Conservation (phyloP, 371 early-diverging fungal species). For the Mortierella sp. region DNA sequence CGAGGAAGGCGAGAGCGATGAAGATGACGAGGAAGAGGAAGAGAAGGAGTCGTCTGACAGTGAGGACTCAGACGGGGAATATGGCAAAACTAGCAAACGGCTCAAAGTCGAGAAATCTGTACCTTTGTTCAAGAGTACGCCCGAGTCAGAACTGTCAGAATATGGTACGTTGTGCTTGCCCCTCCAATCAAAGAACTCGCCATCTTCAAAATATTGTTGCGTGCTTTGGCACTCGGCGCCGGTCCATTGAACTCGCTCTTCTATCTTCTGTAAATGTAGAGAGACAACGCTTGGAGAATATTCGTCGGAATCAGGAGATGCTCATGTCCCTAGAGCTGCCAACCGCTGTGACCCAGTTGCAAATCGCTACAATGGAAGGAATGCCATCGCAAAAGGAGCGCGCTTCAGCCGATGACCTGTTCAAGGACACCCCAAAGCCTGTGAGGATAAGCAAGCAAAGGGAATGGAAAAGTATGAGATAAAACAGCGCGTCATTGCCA, state of each 20-base stretch:
- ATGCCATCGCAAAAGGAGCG: neutral
- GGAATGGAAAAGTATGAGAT: neutral
- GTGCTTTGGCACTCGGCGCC: neutral
- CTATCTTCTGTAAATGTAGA: conserved; percentile 53
- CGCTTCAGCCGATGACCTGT: neutral
- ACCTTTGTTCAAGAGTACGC: neutral
- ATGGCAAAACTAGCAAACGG: neutral
- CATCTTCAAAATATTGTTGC: no score
- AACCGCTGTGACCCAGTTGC: conserved; percentile 35
- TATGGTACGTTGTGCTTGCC: conserved; percentile 21
- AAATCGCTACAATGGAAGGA: conserved; percentile 9
- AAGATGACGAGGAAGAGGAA: conserved; percentile 17
- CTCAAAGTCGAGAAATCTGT: neutral
- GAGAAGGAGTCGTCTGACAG: neutral
- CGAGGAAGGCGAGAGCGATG: conserved; percentile 19
- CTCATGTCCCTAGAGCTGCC: conserved; percentile 62
- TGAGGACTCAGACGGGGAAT: conserved; percentile 7
- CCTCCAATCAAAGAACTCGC: no score
- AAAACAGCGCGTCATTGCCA: neutral
- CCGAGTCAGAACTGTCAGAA: conserved; percentile 32
- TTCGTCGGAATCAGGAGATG: conserved; percentile 72
- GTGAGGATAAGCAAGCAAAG: conserved; percentile 12
- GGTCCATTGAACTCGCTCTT: neutral
- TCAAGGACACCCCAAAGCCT: neutral
- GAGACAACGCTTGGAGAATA: conserved; percentile 71